Evolutionary conservation across 495 filamentous ascomycete species (phyloP), one percentile per base, ranked within the genome.

Genomic region (Annulohypoxylon bovei): DNA sequence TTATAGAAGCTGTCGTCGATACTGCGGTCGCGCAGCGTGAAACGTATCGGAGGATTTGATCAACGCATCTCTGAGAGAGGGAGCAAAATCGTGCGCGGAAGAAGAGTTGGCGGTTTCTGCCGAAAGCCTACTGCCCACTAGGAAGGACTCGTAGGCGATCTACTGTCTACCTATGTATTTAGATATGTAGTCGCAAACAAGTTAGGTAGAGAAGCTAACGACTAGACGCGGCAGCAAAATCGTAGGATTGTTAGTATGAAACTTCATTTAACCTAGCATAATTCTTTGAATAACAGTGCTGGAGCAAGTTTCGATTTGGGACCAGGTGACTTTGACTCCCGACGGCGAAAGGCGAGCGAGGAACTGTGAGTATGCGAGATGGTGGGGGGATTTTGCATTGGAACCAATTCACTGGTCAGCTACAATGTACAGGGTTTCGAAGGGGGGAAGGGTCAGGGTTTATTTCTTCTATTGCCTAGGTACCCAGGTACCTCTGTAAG

Each of bases 371-470:
- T 42, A 16, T 5, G 57, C 56, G 62, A 71, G 63, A 54, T 65
- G 60, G 57, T 68, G 47, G 70, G 68, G 70, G 70, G 70, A n/a
- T 18, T 0, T 67, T 42, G 65, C 58, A 72, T 68, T 72, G 30
- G 59, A 14, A 61, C 11, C 33, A 55, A 11, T 46, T 67, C 0
- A 68, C 55, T 72, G 54, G 60, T 68, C 30, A 68, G 55, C 59
- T 33, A 68, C 49, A 60, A 23, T 25, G 52, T 46, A 58, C 62
- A 68, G 35, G 68, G 62, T 18, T 67, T 55, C 18, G 52, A 50
- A 46, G 30, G 37, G 49, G 54, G 28, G 28, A 44, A 32, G 42
- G 11, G 23, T 28, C 58, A 30, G 58, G 46, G 56, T 35, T 57
- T 42, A 62, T 42, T 12, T 32, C 35, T 30, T 20, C 46, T 27